These are phyloP conservation scores for Phytophthora parvispora DNA, from an alignment of 352 stramenopile genomes.

Conservation along the genomic window DNA sequence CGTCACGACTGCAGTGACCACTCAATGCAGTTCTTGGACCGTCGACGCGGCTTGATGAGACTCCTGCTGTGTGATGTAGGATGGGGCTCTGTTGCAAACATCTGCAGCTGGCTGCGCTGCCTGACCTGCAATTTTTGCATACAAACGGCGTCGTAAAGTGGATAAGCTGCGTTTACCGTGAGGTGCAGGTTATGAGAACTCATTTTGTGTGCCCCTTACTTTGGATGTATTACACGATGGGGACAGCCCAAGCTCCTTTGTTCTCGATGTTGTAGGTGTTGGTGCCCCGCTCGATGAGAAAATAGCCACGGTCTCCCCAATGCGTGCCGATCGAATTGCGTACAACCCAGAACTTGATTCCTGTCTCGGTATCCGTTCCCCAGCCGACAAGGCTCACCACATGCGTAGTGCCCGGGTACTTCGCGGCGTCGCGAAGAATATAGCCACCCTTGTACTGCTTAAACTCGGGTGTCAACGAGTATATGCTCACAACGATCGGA, in stretches of 20 bases:
- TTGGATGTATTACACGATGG: slow-evolving; percentile 66
- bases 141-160: background rate
- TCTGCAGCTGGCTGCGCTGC: background rate
- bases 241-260: slow-evolving; percentile 76
- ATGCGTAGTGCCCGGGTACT: slow-evolving; percentile 81
- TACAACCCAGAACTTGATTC: slow-evolving; percentile 97
- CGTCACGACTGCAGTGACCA: background rate
- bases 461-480: slow-evolving; percentile 74
- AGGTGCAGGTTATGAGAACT: no score
- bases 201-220: no score
- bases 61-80: background rate
- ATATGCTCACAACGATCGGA: slow-evolving; percentile 95
- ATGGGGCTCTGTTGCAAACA: background rate
- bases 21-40: background rate
- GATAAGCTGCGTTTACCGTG: background rate
- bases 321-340: slow-evolving; percentile 91
- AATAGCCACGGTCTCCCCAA: slow-evolving; percentile 77
- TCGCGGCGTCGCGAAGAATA: slow-evolving; percentile 83
- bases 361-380: slow-evolving; percentile 78
- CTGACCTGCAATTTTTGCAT: background rate
- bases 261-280: slow-evolving; percentile 82
- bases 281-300: slow-evolving; percentile 64
- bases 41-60: background rate
- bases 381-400: slow-evolving; percentile 97
- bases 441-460: slow-evolving; percentile 91